These are phyloP conservation scores for Diaporthe longicolla DNA, from an alignment of 2,329 filamentous ascomycete species.

Conservation along the genomic window DNA sequence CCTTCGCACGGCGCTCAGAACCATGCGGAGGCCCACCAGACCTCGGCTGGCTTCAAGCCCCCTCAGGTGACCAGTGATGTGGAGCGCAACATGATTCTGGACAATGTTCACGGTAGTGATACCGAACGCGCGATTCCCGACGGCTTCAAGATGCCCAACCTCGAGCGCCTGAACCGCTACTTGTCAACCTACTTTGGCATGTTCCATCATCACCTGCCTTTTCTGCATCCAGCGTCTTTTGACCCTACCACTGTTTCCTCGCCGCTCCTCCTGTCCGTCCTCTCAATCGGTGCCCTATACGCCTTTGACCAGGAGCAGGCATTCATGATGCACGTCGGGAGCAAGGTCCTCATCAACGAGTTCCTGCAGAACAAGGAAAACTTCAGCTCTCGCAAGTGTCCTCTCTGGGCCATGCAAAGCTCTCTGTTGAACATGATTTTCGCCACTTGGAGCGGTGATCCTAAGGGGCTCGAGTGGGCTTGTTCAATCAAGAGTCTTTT, in stretches of 20 bases:
- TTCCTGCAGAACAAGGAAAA: slow-evolving; percentile 99
- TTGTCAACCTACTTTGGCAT: slow-evolving; percentile 96
- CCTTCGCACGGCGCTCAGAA: slow-evolving; percentile 77
- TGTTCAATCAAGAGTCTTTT: slow-evolving; percentile 98
- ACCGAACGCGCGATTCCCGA: slow-evolving; percentile 86
- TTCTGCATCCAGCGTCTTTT: slow-evolving; percentile 94
- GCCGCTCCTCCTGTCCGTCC: slow-evolving; percentile 86
- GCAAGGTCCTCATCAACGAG: slow-evolving; percentile 96
- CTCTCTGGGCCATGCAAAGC: slow-evolving; percentile 98
- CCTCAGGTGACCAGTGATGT: slow-evolving; percentile 89
- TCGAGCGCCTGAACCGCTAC: slow-evolving; percentile 89
- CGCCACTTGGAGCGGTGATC: slow-evolving; percentile 98
- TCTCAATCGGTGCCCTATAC: slow-evolving; percentile 96
- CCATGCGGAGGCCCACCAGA: slow-evolving; percentile 77
- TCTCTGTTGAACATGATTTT: slow-evolving; percentile 99
- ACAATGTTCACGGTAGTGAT: slow-evolving; percentile 87
- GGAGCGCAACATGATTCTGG: slow-evolving; percentile 86
- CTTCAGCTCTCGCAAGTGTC: slow-evolving; percentile 97
- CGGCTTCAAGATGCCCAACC: slow-evolving; percentile 87
- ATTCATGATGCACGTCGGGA: slow-evolving; percentile 96
- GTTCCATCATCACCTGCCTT: slow-evolving; percentile 97
- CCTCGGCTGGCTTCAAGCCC: slow-evolving; percentile 76
- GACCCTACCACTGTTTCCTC: slow-evolving; percentile 84
- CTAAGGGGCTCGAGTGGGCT: slow-evolving; percentile 97
- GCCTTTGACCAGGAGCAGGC: slow-evolving; percentile 98